Evolutionary conservation across 371 early-diverging fungal species (phyloP), one percentile per base, ranked within the genome.

Genomic region (Parasitella parasitica): DNA sequence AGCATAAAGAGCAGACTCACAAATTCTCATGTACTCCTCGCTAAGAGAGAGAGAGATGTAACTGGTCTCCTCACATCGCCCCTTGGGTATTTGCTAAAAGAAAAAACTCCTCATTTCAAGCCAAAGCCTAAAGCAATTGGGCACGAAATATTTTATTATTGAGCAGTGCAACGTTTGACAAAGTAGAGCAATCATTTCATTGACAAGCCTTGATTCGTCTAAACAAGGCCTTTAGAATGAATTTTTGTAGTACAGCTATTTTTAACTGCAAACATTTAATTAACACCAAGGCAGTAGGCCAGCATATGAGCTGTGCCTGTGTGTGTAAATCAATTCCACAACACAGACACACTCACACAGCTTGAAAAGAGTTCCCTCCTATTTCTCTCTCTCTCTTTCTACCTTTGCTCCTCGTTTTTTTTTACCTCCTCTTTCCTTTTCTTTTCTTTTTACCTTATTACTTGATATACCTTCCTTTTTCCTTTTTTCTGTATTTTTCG

Each of bases 341-440:
- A n/a, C n/a, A n/a, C 4, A 32, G 32, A 32, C n/a, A 32, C 32
- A 3, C 32, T 32, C 32, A 43, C 43, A 11, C 11, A 20, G 43
- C 8, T 43, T 11, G 11, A n/a, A 43, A 22, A 43, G 43, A 22
- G 18, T 43, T 43, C 18, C 22, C 30, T 61, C 43, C 39, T 55
- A 26, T 50, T 63, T 41, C 41, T 57, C 26, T 57, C 41, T 41
- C 39, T 56, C 28, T 57, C 18, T 38, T 39, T 22, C 32, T 30
- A 2, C 22, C 43, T 36, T 35, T 35, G 22, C 22, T 38, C 32
- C n/a, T 30, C 43, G 2, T 26, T 58, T 36, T 49, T 35, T 35
- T 27, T 58, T 26, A 26, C 24, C 36, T 41, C 18, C 30, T 56
- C 43, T 38, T 52, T 51, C 52, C 28, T 54, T 55, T 49, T 12